A percentile compares a stretch with the other conserved stretches of the same genome.
These are phyloP conservation scores for Cryptococcus depauperatus DNA, from an alignment of 1,284 basidiomycete genomes.

Conservation along the genomic window DNA sequence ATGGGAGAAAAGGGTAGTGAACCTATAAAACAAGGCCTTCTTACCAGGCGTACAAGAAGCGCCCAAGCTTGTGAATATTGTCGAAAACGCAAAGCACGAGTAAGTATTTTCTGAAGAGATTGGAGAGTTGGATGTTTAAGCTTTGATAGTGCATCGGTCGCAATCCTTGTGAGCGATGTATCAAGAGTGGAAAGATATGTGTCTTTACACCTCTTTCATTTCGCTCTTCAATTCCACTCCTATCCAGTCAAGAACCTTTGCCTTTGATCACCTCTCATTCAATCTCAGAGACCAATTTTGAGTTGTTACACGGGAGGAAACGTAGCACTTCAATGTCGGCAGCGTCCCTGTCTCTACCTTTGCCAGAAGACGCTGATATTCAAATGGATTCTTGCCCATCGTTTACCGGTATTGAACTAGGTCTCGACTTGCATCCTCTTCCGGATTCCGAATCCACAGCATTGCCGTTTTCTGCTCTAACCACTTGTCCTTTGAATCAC, in stretches of 20 bases:
- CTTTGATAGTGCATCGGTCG: background rate
- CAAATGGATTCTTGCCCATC: background rate
- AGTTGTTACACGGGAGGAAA: too few species aligned
- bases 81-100: background rate
- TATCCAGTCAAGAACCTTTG: background rate
- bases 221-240: background rate
- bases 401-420: background rate
- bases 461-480: too few species aligned
- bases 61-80: background rate
- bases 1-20: background rate
- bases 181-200: background rate
- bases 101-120: background rate
- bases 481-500: too few species aligned
- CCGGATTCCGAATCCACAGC: too few species aligned
- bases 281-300: too few species aligned
- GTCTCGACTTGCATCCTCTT: too few species aligned
- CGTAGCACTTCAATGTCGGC: too few species aligned
- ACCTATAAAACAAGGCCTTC: background rate
- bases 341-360: background rate
- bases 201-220: background rate
- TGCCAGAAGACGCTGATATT: background rate
- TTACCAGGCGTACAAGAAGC: constrained; percentile 1
- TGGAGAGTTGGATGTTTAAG: background rate
- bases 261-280: background rate
- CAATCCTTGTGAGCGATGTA: background rate